Evolutionary conservation across 768 basidiomycete species (phyloP), one percentile per base, ranked within the genome.

Genomic region (Hygrocybe punicea): DNA sequence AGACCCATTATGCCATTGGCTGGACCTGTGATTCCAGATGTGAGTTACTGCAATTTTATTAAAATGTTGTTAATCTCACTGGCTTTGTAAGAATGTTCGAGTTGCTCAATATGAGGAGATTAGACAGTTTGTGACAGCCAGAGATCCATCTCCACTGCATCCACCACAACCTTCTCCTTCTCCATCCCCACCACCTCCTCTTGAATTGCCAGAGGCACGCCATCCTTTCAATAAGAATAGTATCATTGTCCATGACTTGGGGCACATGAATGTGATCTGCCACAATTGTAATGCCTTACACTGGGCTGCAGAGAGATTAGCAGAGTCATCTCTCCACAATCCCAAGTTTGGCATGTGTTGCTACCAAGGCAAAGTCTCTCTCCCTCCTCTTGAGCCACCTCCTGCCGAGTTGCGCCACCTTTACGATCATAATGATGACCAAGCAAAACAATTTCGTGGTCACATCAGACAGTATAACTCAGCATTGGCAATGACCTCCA

Each of bases 321-420:
- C 61, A 1, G 48, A 45, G 0, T 65, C 61, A 2, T 55, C 65
- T 0, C 23, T 45, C 10, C 8, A 1, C 0, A 14, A 11, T 25
- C 73, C 70, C 2, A 25, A 58, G 17, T 79, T 76, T 61, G 65
- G 69, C 1, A 62, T 48, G 6, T 79, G 77, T 61, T 79, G 77
- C 54, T 36, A 61, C 21, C 40, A 66, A 40, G 76, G 77, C 0
- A 63, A 72, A 44, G 68, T 78, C 11, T 51, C 34, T 0, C 62
- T 78, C 3, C 66, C 65, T 0, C 33, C 51, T 7, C 62, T 69
- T 1, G 17, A 62, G 6, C 34, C 48, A 5, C 62, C 61, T 1
- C 72, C 76, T 6, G 65, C 66, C 11, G 49, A 53, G 0, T 61
- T 78, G 2, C 58, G 40, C 1, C 2, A 46, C 2, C 63, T 76